Evolutionary conservation across 1,139 yeast genomes (phyloP).

Genomic region (Entelexis sorbosivorans): DNA sequence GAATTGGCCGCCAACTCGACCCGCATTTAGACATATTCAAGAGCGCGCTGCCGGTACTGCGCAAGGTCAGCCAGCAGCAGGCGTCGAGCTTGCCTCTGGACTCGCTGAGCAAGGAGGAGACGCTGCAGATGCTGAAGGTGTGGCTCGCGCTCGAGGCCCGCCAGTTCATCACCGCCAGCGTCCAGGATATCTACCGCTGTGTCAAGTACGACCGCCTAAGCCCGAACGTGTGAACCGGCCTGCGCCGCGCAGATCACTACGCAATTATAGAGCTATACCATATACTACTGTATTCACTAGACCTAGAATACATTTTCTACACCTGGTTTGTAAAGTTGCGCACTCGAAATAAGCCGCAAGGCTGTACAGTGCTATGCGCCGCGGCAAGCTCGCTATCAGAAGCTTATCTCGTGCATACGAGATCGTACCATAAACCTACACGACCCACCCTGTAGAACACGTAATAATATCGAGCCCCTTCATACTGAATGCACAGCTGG

Average conservation of each 20-base stretch:
- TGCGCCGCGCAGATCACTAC: background rate
- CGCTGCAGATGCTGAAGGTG: slow-evolving; percentile 71
- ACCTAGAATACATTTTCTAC: too few relatives aligned
- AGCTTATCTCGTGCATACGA: too few relatives aligned
- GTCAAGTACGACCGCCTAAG: slow-evolving; percentile 51
- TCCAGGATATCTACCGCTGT: slow-evolving; percentile 51
- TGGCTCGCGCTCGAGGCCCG: slow-evolving; percentile 88
- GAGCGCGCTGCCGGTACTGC: slow-evolving; percentile 79
- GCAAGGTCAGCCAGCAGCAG: slow-evolving; percentile 69
- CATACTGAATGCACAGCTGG: too few relatives aligned
- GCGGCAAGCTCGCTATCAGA: too few relatives aligned
- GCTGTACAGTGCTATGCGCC: too few relatives aligned
- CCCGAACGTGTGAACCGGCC: slow-evolving; percentile 44
- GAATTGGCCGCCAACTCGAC: slow-evolving; percentile 87
- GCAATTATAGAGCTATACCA: background rate
- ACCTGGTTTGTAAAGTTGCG: too few relatives aligned
- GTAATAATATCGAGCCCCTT: too few relatives aligned
- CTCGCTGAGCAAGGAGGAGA: slow-evolving; percentile 43
- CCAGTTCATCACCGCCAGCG: slow-evolving; percentile 71
- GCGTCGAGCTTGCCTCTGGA: slow-evolving; percentile 40
- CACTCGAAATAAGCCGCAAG: too few relatives aligned
- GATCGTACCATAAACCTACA: too few relatives aligned
- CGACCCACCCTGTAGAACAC: too few relatives aligned
- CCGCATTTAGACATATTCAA: slow-evolving; percentile 89
- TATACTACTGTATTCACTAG: background rate